Percentiles rank a stretch among this genome's conserved stretches.
Evolutionary conservation across 345 rosid species (phyloP).

Genomic region (Bruguiera sexangula): DNA sequence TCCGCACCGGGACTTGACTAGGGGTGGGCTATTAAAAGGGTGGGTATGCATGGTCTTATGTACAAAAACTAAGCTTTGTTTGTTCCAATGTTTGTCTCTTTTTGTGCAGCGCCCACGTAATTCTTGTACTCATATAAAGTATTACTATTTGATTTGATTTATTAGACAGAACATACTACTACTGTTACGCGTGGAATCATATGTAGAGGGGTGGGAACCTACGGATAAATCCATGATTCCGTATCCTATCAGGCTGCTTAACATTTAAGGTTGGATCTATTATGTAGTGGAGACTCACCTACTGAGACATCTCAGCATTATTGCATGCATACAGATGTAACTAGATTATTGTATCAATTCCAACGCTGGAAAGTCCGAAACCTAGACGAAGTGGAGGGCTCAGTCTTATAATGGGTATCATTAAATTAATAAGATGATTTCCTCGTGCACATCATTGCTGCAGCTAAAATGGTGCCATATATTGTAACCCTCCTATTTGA

Average conservation of each 20-base stretch:
- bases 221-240: neutral
- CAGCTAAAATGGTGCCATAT: slow-evolving; percentile 25
- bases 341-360: too few relatives aligned
- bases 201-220: neutral
- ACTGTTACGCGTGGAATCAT: slow-evolving; percentile 7
- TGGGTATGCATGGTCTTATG: neutral
- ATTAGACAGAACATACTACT: neutral
- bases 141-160: neutral
- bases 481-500: neutral
- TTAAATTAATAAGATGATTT: neutral
- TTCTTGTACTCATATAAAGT: neutral
- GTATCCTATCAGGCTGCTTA: neutral
- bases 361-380: neutral
- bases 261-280: neutral
- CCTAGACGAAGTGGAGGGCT: too few relatives aligned
- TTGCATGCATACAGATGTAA: neutral
- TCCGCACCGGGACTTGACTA: neutral
- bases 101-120: slow-evolving; percentile 21
- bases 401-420: too few relatives aligned
- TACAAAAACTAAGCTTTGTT: slow-evolving; percentile 3
- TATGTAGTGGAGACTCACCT: slow-evolving; percentile 7
- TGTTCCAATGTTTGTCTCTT: slow-evolving; percentile 16
- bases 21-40: neutral
- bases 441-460: slow-evolving; percentile 14
- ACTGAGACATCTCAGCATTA: neutral